Conservation (phyloP, 352 stramenopile species). For the Phytophthora sojae region DNA sequence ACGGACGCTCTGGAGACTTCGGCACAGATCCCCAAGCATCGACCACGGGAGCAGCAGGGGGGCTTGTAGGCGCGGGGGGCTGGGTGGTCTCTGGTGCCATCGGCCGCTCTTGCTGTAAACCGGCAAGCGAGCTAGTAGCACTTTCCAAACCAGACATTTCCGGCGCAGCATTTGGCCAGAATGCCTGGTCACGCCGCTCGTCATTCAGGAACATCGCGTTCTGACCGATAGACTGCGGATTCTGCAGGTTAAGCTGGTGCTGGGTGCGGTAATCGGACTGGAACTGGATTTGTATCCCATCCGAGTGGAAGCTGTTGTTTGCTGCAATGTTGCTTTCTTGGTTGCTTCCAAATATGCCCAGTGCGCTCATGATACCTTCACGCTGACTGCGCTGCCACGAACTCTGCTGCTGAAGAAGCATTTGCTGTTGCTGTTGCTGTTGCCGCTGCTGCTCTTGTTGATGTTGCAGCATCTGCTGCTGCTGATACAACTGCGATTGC, state of each 20-base stretch:
- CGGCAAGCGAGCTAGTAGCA: conserved; percentile 2
- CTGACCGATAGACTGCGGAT: conserved; percentile 26
- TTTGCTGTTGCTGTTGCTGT: conserved; percentile 76
- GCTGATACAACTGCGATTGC: conserved; percentile 61
- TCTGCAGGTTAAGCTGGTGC: conserved; percentile 44
- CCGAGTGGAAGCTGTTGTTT: conserved; percentile 42
- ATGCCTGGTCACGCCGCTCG: conserved; percentile 36
- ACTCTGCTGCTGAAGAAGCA: conserved; percentile 77
- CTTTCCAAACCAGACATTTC: conserved; percentile 33
- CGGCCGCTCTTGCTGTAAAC: conserved; percentile 16
- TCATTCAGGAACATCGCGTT: conserved; percentile 45
- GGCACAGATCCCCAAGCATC: conserved; percentile 47
- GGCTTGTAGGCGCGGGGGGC: conserved; percentile 23
- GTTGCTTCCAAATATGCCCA: conserved; percentile 70
- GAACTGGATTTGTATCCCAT: conserved; percentile 57
- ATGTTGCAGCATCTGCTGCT: conserved; percentile 70
- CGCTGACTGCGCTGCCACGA: conserved; percentile 81
- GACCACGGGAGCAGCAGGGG: conserved; percentile 7
- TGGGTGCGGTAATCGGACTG: conserved; percentile 59
- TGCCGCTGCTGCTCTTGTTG: conserved; percentile 76
- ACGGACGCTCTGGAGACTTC: conserved; percentile 23
- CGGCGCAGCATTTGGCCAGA: conserved; percentile 34
- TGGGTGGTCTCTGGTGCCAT: conserved; percentile 21
- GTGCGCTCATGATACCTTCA: conserved; percentile 79
- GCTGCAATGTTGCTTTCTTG: conserved; percentile 33